These are phyloP conservation scores for Pueraria montana DNA, from an alignment of 306 rosid species.

Conservation along the genomic window DNA sequence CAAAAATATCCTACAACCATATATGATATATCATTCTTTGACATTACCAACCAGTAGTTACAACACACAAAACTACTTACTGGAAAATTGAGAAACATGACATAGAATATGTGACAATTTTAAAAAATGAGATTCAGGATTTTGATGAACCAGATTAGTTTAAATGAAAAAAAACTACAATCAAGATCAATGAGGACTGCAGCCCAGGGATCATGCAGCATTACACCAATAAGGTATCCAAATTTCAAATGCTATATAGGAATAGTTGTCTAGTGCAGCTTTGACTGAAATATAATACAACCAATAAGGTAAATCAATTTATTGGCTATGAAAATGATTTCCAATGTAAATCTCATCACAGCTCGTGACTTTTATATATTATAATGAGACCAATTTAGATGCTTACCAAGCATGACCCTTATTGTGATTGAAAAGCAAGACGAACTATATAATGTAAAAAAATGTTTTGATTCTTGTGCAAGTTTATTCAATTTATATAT, in stretches of 20 bases:
- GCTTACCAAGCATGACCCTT: not conserved
- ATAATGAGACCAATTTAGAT: not conserved
- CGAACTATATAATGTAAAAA: not conserved
- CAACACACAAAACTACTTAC: no score
- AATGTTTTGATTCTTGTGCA: not conserved
- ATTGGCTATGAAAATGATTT: not conserved
- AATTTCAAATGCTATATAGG: not conserved
- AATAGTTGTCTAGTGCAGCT: not conserved
- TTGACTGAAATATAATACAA: not conserved
- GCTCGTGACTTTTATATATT: not conserved
- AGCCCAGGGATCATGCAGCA: conserved; percentile 16
- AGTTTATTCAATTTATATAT: conserved; percentile 8
- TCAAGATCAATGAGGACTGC: conserved; percentile 4
- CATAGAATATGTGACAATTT: not conserved
- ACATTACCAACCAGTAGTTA: conserved; percentile 41
- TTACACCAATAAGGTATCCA: not conserved
- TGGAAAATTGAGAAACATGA: conserved; percentile 5
- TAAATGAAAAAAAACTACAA: not conserved
- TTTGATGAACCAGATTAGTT: conserved; percentile 7
- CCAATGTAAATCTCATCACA: conserved; percentile 13
- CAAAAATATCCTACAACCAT: not conserved
- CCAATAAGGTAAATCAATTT: conserved; percentile 12
- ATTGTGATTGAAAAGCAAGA: conserved; percentile 6
- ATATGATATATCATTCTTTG: conserved; percentile 10
- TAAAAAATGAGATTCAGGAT: not conserved